These are phyloP conservation scores for Alloascoidea africana DNA, from an alignment of 805 yeast species.

Conservation along the genomic window DNA sequence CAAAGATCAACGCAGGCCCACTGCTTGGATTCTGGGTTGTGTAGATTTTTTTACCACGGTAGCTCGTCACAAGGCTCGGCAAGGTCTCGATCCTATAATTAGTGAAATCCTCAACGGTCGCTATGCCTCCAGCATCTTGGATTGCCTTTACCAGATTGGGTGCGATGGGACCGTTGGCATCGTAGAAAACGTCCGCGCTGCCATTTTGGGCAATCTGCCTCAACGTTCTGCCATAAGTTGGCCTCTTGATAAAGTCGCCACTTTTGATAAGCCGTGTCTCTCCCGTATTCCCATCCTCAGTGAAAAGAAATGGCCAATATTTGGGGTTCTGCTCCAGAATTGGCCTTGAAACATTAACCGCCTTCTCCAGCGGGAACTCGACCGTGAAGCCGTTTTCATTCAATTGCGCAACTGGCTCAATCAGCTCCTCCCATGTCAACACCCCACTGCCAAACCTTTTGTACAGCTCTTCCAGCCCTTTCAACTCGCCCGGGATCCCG, in stretches of 20 bases:
- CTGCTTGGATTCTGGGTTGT: conserved; percentile 64
- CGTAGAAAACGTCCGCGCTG: conserved; percentile 64
- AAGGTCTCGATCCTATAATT: conserved; percentile 38
- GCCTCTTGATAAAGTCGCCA: conserved; percentile 53
- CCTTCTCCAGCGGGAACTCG: conserved; percentile 25
- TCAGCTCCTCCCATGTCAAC: conserved; percentile 53
- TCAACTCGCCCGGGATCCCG: conserved; percentile 84
- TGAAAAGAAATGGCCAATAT: conserved; percentile 44
- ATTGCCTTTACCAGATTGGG: conserved; percentile 35
- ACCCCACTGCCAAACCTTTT: conserved; percentile 54
- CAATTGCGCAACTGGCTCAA: conserved; percentile 60
- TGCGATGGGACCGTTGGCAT: conserved; percentile 66
- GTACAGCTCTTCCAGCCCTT: conserved; percentile 58
- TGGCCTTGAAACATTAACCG: conserved; percentile 24
- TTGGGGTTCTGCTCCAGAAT: conserved; percentile 18
- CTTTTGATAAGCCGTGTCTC: conserved; percentile 20
- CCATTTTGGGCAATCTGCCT: conserved; percentile 63
- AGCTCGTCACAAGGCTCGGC: conserved; percentile 25
- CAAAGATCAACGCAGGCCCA: conserved; percentile 72
- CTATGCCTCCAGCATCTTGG: conserved; percentile 47
- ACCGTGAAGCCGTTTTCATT: conserved; percentile 52
- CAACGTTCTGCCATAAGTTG: conserved; percentile 50
- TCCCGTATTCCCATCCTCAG: conserved; percentile 10
- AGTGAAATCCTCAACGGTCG: conserved; percentile 50
- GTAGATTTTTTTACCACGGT: conserved; percentile 27